These are phyloP conservation scores for Exophiala phaeomuriformis DNA, from an alignment of 2,329 filamentous ascomycete species.

Conservation along the genomic window DNA sequence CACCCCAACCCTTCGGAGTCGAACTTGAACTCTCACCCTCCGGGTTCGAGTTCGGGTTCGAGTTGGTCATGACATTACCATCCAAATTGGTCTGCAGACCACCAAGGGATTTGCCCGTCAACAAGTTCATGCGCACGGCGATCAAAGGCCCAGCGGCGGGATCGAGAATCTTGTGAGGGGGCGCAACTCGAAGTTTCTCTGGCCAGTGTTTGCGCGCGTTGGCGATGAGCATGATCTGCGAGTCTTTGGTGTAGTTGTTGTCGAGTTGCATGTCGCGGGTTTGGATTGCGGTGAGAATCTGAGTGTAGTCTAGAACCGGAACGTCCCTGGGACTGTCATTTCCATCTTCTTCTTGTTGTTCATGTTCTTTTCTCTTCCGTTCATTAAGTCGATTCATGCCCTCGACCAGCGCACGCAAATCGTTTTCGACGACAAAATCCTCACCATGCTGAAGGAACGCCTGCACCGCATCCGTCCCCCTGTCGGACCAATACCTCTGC, in stretches of 20 bases:
- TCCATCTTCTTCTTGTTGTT: no score
- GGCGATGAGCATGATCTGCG: slow-evolving; percentile 55
- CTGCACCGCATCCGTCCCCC: slow-evolving; percentile 50
- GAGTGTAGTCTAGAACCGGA: slow-evolving; percentile 42
- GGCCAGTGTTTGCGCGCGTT: slow-evolving; percentile 52
- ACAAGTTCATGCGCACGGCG: slow-evolving; percentile 53
- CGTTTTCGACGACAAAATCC: slow-evolving; percentile 55
- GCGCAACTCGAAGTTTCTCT: slow-evolving; percentile 48
- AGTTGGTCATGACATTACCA: slow-evolving; percentile 30
- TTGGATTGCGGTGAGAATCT: slow-evolving; percentile 45
- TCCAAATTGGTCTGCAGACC: slow-evolving; percentile 36
- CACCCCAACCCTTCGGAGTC: no score
- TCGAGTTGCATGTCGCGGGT: slow-evolving; percentile 50
- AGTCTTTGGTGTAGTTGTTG: slow-evolving; percentile 53
- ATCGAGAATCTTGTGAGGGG: slow-evolving; percentile 50
- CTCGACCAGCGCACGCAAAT: slow-evolving; percentile 47
- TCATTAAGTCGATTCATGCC: slow-evolving; percentile 51
- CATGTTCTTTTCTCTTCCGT: no score
- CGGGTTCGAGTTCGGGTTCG: no score
- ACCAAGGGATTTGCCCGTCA: slow-evolving; percentile 56
- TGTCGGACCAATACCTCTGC: slow-evolving; percentile 46
- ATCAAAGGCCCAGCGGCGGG: slow-evolving; percentile 52
- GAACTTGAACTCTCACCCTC: no score
- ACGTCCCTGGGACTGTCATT: slow-evolving; percentile 38
- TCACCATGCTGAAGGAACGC: slow-evolving; percentile 53